Evolutionary conservation across 148 eudicot species (phyloP), one percentile per base, ranked within the genome.

Genomic region (Fallopia convolvulus): DNA sequence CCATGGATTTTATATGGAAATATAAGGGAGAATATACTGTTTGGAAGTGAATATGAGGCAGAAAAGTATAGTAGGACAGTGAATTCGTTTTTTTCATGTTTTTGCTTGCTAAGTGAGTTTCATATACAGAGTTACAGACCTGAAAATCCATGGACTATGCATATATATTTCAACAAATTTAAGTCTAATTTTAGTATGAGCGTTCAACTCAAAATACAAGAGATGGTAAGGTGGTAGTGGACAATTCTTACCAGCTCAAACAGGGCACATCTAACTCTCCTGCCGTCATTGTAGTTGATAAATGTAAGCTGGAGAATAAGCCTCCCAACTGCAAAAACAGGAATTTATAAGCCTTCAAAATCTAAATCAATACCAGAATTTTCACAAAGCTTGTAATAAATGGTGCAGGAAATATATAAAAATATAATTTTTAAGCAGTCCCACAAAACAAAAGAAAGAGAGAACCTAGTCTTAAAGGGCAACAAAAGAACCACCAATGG

Each of bases 1-100:
- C 91, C 98, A 40, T 96, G 99, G 99, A 93, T 96, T 79, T 72
- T 96, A 72, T 90, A 98, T 3, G 99, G 98, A 36, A 90, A 89
- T 60, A 90, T 96, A 42, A 79, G 93, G 79, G 97, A 96, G 56
- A 96, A 96, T 44, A 90, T 96, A 76, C 87, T 96, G 26, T 96
- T 96, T 82, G 99, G 99, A 0, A 89, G 82, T 55, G 36, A 86
- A 74, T 93, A 90, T 80, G 88, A 96, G 77, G 84, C 86, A 47
- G 80, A 50, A 3, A 89, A 82, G 85, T 96, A 96, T 74, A 81
- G 86, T 12, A 83, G 75, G 78, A 93, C 98, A 52, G 83, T 93
- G 3, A 78, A 87, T n/a, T n/a, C n/a, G n/a, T n/a, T n/a, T n/a
- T n/a, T n/a, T n/a, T n/a, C n/a, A n/a, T n/a, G n/a, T n/a, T n/a